Evolutionary conservation across 352 stramenopile genomes (phyloP).

Genomic region (Albugo laibachii): DNA sequence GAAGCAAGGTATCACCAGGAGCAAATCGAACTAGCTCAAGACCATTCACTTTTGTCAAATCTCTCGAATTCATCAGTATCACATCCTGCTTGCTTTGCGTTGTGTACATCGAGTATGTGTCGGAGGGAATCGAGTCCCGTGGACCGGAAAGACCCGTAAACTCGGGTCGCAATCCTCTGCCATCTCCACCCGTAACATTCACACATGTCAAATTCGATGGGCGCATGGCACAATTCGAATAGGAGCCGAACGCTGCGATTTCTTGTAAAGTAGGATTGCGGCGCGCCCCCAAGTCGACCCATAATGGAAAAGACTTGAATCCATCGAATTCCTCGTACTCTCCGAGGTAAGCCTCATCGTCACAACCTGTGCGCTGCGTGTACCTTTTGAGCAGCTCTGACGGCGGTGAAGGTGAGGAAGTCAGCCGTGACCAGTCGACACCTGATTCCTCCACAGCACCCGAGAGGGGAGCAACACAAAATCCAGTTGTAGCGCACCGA

Average conservation of each 20-base stretch:
- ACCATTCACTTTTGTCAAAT: conserved; percentile 19
- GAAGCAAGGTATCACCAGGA: conserved; percentile 19
- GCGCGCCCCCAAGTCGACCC: conserved; percentile 23
- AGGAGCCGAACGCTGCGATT: conserved; percentile 24
- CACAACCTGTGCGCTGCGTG: conserved; percentile 42
- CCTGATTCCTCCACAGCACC: conserved; percentile 33
- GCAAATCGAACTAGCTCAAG: conserved; percentile 30
- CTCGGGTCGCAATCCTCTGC: conserved; percentile 15
- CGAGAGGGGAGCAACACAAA: conserved; percentile 38
- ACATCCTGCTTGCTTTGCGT: conserved; percentile 24
- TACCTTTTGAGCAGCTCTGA: conserved; percentile 18
- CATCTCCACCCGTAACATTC: conserved; percentile 26
- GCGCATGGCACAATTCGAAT: conserved; percentile 29
- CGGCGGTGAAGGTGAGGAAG: conserved; percentile 7
- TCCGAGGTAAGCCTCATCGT: conserved; percentile 30
- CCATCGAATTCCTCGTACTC: conserved; percentile 50
- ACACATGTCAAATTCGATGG: conserved; percentile 34
- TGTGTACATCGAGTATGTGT: background rate
- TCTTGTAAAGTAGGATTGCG: conserved; percentile 41
- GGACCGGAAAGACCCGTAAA: conserved; percentile 30
- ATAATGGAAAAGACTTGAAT: conserved; percentile 19
- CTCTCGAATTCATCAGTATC: conserved; percentile 18
- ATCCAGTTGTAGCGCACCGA: conserved; percentile 20
- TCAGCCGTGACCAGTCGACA: conserved; percentile 22
- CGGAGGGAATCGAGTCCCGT: conserved; percentile 12